Evolutionary conservation across 306 rosid species (phyloP), one percentile per base, ranked within the genome.

Genomic region (Cucurbita maxima): DNA sequence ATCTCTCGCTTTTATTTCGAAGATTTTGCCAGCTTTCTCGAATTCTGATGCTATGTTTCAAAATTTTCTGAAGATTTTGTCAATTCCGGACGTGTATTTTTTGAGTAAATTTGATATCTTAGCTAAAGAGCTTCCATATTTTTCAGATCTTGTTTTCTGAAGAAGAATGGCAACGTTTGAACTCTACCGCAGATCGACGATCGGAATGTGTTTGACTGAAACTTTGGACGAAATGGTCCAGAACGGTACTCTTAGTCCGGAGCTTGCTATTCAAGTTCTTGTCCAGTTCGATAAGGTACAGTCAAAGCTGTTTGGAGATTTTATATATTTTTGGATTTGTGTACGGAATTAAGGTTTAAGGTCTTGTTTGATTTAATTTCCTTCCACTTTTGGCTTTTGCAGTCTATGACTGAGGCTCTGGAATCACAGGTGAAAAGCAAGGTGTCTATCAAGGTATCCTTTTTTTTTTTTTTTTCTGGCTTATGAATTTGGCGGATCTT

Each of bases 401-500:
- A 94, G 96, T 94, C 98, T 20, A 89, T 90, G 97, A 85, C 96
- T 58, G 97, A 90, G 77, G 98, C 98, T 82, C 81, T 90, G 74
- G 97, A 90, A 81, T 76, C 83, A 22, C 97, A 90, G 78, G 98
- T 94, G 76, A 87, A 86, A 85, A 89, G 88, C 85, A 90, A 90
- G 84, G 92, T 94, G 76, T 52, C 83, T 71, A 86, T 94, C 41
- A 90, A 89, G 98, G 98, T 94, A 83, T 70, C 1, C 34, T 30
- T 30, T 30, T 30, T 30, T 30, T 30, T 22, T 22, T 1, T 3
- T 50, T 30, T 70, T 38, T 44, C 15, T 1, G 58, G 47, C 22
- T 70, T 69, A 7, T 25, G 25, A 69, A 48, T 69, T 69, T 8
- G 30, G 50, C 4, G 20, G 4, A 48, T 22, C 58, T 37, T 40